Evolutionary conservation across 2,329 filamentous ascomycete species (phyloP), one percentile per base, ranked within the genome.

Genomic region (Oidium heveae): DNA sequence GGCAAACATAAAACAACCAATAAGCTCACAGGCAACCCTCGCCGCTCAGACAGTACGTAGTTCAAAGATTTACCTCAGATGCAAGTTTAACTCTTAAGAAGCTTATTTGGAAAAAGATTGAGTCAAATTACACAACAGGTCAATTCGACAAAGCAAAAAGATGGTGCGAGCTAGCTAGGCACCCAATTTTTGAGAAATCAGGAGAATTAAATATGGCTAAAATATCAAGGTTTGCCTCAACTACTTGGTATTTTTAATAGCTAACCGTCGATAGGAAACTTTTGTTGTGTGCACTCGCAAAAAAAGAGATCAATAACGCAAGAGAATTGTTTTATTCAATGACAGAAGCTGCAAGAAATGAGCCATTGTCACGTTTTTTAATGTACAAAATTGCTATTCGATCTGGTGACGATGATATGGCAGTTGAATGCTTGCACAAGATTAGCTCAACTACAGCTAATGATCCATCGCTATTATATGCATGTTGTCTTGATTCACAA

Each of bases 81-180:
- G 20, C 59, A 20, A 34, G 18, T 41, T n/a, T 59, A 62, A 47
- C 63, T 33, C 37, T 12, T 10, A 7, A 39, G 58, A 57, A 89
- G 83, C 66, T 94, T 3, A 68, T 94, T 3, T 95, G 87, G 86
- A 91, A 86, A 66, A 75, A 73, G 28, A 71, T 84, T n/a, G 82
- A 87, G 54, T 66, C 70, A 0, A 70, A 71, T 15, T 77, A 76
- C 57, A 67, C 67, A 0, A 71, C 74, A 34, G 69, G 72, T 1
- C 67, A 77, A 16, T 75, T 74, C 55, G 68, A 71, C 2, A 59
- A 70, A 15, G 75, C 82, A 1, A 74, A 82, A 58, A 67, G 70
- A 53, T 95, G 86, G 86, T 93, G 85, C 61, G 71, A 66, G 8
- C 64, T 86, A 18, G 80, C 83, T 0, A 69, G 83, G 13, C 80